Evolutionary conservation across 805 yeast species (phyloP), one percentile per base, ranked within the genome.

Genomic region (Kuraishia borneana): DNA sequence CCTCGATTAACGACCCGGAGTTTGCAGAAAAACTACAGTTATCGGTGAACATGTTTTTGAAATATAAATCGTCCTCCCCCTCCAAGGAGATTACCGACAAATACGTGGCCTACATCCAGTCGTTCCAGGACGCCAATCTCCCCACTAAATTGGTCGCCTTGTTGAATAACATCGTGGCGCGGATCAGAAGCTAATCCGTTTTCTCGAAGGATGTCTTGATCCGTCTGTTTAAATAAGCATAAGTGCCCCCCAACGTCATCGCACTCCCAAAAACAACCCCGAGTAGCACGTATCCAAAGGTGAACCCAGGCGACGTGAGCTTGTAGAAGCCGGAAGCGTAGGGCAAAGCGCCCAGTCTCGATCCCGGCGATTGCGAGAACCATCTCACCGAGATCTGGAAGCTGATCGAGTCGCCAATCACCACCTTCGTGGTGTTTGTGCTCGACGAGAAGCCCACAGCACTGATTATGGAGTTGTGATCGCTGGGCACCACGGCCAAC

Each of bases 1-100:
- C 63, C 37, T 39, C 47, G 1, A 44, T 64, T 3, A 52, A 51
- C 3, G 57, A 61, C 37, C 56, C 64, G 4, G 46, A 50, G 6
- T 73, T 81, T 47, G 73, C 82, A 14, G 75, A 68, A 33, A 54
- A 61, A 33, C 64, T 88, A 47, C 84, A 83, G 56, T 63, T 68
- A 17, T 65, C 87, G 14, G 81, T 85, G 29, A 82, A 79, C 49
- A 74, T 76, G 48, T 83, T 73, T 50, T 60, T 72, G 41, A 79
- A 84, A 13, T 54, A 56, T 53, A 65, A 68, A 41, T 43, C 51
- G 42, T 76, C 68, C 48, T 42, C 54, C 34, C 55, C 56, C 31
- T 51, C 58, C 35, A 41, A 42, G 2, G 39, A 46, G n/a, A 62
- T 61, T 30, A 53, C 51, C 31, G 50, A 42, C 4, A 43, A 42